phyloP scores from a whole-genome alignment of 2,329 filamentous ascomycete genomes.

The Pestalotiopsis sp. region DNA sequence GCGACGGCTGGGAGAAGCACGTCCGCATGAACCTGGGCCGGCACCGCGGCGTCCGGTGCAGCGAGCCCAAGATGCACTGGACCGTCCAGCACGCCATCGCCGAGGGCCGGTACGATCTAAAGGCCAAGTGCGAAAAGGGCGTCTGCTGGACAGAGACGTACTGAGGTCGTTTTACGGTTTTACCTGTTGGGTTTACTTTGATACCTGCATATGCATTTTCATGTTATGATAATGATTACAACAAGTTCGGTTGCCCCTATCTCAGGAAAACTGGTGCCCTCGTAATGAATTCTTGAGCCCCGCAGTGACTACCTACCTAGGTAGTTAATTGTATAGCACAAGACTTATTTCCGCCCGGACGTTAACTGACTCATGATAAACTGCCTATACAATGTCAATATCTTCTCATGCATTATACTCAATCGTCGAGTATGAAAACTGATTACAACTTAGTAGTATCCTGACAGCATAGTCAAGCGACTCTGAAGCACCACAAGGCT shows the following conservation, averaged over 20 bases:
- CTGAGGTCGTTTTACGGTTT: neutral
- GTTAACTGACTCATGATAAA: too few relatives aligned
- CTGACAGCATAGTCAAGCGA: too few relatives aligned
- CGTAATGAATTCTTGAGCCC: too few relatives aligned
- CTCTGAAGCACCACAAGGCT: too few relatives aligned
- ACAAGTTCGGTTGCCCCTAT: neutral
- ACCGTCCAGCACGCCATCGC: constrained; percentile 40
- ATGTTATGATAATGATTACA: neutral
- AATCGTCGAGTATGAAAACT: too few relatives aligned
- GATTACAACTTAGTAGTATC: too few relatives aligned
- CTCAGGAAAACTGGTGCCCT: too few relatives aligned
- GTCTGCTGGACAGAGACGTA: constrained; percentile 33
- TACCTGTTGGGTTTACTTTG: neutral
- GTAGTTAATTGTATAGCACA: too few relatives aligned
- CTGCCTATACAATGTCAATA: too few relatives aligned
- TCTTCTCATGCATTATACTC: too few relatives aligned
- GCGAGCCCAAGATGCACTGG: constrained; percentile 45
- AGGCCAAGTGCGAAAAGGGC: constrained; percentile 29
- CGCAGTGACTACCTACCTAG: too few relatives aligned
- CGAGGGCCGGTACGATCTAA: constrained; percentile 37
- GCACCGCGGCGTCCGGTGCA: constrained; percentile 38
- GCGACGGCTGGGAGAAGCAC: constrained; percentile 39
- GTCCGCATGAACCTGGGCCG: constrained; percentile 40
- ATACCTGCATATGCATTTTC: neutral
- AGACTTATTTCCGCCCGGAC: too few relatives aligned